Conservation (phyloP, 345 rosid genomes). For the Pistacia integerrima region DNA sequence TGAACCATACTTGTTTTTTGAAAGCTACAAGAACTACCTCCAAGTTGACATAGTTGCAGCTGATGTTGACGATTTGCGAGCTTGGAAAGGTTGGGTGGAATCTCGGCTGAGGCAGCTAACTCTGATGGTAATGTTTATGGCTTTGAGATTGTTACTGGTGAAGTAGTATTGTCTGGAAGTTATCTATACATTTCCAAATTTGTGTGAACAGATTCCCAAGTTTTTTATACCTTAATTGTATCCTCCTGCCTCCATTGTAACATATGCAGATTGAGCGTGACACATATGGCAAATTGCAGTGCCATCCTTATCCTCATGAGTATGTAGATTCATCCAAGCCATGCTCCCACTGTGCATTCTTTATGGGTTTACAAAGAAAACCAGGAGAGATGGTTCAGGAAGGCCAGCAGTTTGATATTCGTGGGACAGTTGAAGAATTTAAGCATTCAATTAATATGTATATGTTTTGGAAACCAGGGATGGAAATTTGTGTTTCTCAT, state of each 20-base stretch:
- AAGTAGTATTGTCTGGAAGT: not conserved
- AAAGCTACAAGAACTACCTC: constrained; percentile 68
- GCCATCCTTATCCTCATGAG: constrained; percentile 69
- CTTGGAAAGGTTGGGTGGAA: constrained; percentile 86
- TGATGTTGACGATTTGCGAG: constrained; percentile 58
- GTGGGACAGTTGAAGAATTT: constrained; percentile 63
- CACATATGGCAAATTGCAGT: constrained; percentile 67
- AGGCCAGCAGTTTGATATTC: constrained; percentile 73
- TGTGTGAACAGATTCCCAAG: not conserved
- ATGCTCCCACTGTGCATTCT: constrained; percentile 56
- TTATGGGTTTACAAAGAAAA: constrained; percentile 73
- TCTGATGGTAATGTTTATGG: constrained; percentile 48
- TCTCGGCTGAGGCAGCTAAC: constrained; percentile 70
- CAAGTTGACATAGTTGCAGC: constrained; percentile 65
- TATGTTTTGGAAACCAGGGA: constrained; percentile 67
- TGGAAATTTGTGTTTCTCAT: constrained; percentile 72
- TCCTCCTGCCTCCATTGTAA: not conserved
- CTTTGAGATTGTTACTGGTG: constrained; percentile 4
- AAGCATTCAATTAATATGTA: constrained; percentile 52
- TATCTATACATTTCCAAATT: not conserved
- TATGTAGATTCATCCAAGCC: constrained; percentile 47
- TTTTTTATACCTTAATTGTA: constrained; percentile 9
- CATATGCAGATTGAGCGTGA: constrained; percentile 63
- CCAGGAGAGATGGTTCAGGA: constrained; percentile 58
- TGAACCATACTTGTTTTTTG: constrained; percentile 68